phyloP scores from a whole-genome alignment of 176 grass and related monocot genomes.

The Otatea glauca region DNA sequence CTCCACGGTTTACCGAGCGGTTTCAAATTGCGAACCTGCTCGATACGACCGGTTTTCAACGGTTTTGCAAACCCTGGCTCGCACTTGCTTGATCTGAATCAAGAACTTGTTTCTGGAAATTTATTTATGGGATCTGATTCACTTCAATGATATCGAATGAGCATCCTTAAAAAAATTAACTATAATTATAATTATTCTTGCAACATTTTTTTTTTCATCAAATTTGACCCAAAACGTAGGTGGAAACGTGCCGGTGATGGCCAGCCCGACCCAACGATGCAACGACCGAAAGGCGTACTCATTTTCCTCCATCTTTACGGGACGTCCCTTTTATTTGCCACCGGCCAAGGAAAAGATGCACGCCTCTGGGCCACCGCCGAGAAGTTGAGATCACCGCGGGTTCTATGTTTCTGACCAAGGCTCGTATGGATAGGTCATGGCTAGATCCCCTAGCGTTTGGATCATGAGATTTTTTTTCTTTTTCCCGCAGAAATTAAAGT shows the following conservation, averaged over 20 bases:
- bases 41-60: no score
- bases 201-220: not conserved
- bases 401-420: no score
- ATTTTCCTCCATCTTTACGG: not conserved
- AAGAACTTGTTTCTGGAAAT: not conserved
- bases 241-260: not conserved
- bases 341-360: conserved; percentile 11
- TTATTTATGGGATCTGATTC: no score
- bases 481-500: no score
- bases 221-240: not conserved
- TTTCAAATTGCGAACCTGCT: no score
- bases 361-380: conserved; percentile 4
- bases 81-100: not conserved
- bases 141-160: no score
- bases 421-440: no score
- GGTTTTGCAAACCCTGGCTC: no score
- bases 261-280: conserved; percentile 33
- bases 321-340: conserved; percentile 35
- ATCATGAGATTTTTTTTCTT: no score
- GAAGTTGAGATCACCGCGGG: not conserved
- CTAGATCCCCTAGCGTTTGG: no score
- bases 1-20: no score
- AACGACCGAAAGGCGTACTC: conserved; percentile 39
- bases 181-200: not conserved
- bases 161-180: no score